Evolutionary conservation across 23 red algal genomes (phyloP).

Genomic region (Gracilaria domingensis): DNA sequence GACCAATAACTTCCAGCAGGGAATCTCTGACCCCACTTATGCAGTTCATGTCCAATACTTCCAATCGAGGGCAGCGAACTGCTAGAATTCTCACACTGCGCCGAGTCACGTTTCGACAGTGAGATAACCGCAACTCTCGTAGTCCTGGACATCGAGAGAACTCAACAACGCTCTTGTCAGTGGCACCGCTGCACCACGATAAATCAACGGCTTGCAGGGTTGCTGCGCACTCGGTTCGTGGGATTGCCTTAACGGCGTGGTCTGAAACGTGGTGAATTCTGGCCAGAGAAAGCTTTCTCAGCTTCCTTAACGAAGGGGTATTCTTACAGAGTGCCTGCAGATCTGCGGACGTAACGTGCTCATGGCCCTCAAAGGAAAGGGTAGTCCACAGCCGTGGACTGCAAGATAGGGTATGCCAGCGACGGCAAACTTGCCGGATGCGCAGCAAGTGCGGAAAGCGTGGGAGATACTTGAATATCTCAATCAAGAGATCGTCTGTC

Average conservation of each 20-base stretch:
- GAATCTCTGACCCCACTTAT: conserved; percentile 75
- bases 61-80: conserved; percentile 68
- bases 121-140: conserved; percentile 52
- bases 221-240: conserved; percentile 69
- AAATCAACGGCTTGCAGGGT: conserved; percentile 67
- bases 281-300: conserved; percentile 57
- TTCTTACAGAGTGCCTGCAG: conserved; percentile 48
- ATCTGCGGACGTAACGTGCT: conserved; percentile 68
- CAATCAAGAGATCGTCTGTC: conserved; percentile 62
- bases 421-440: conserved; percentile 55
- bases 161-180: conserved; percentile 76
- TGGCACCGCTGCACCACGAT: conserved; percentile 76
- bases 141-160: conserved; percentile 77
- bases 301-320: conserved; percentile 14
- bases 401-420: conserved; percentile 53
- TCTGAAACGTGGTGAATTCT: conserved; percentile 64
- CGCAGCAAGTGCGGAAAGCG: conserved; percentile 48
- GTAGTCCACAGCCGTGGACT: conserved; percentile 63
- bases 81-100: conserved; percentile 73
- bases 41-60: conserved; percentile 79
- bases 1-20: conserved; percentile 59
- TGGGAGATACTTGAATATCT: conserved; percentile 70
- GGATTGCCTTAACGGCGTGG: conserved; percentile 38
- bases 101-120: conserved; percentile 63
- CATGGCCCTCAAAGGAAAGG: conserved; percentile 75